Conservation (phyloP, 345 rosid species). For the Psidium guajava region DNA sequence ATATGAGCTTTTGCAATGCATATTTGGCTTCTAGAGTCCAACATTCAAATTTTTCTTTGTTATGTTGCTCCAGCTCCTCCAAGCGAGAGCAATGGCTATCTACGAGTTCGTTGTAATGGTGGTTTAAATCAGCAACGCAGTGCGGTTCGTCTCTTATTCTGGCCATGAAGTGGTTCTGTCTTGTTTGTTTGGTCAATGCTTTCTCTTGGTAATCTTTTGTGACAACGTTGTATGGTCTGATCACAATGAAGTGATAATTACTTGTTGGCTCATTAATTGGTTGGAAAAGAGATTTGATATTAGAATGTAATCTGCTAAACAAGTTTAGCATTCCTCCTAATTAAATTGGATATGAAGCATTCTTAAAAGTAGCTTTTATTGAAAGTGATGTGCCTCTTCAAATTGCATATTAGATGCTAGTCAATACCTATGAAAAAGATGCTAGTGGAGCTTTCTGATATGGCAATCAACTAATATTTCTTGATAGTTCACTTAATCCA, state of each 20-base stretch:
- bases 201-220: neutral
- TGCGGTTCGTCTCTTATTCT: slow-evolving; percentile 51
- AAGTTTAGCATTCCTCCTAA: neutral
- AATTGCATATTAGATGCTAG: neutral
- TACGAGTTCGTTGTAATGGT: slow-evolving; percentile 97
- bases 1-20: neutral
- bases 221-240: neutral
- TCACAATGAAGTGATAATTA: neutral
- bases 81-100: slow-evolving; percentile 68
- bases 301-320: neutral
- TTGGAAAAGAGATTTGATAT: neutral
- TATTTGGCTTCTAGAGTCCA: neutral
- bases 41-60: neutral
- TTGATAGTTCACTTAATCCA: neutral
- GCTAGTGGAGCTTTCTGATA: neutral
- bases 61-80: slow-evolving; percentile 68
- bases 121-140: slow-evolving; percentile 97
- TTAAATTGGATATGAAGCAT: neutral
- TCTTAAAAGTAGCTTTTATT: neutral
- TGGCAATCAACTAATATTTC: neutral
- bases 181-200: neutral
- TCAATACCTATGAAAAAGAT: neutral
- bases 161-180: neutral
- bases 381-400: neutral
- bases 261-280: neutral